Conservation (phyloP, 1,284 basidiomycete species). For the Papiliotrema fonsecae region DNA sequence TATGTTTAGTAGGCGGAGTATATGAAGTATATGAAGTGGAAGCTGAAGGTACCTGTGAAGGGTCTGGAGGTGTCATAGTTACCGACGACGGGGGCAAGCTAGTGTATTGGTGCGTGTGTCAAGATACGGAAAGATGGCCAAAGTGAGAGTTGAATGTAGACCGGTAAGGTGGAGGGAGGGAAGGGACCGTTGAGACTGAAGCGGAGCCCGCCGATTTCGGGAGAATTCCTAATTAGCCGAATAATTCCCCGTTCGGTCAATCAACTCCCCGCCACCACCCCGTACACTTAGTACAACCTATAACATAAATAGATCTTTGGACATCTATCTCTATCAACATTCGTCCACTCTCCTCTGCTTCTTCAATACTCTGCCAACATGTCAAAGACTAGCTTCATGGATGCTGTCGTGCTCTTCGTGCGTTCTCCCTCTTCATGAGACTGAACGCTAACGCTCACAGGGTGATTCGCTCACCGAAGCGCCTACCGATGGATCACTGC, state of each 20-base stretch:
- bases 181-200: not conserved
- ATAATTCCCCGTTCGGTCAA: too few species aligned
- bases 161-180: too few species aligned
- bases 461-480: constrained; percentile 47
- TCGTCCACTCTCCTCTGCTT: not conserved
- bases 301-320: not conserved
- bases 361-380: constrained; percentile 19
- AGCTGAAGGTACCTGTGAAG: too few species aligned
- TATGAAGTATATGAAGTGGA: not conserved
- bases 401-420: constrained; percentile 44
- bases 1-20: constrained; percentile 59
- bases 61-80: too few species aligned
- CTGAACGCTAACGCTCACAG: constrained; percentile 14
- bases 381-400: constrained; percentile 33
- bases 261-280: too few species aligned
- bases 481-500: constrained; percentile 34
- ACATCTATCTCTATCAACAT: not conserved
- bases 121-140: too few species aligned
- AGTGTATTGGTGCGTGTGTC: too few species aligned
- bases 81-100: too few species aligned
- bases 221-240: not conserved
- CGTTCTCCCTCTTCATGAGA: constrained; percentile 4
- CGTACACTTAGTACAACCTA: too few species aligned
- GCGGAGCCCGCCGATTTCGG: not conserved
- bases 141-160: too few species aligned